These are phyloP conservation scores for Phoma sp. DNA, from an alignment of 2,329 filamentous ascomycete species.

Conservation along the genomic window DNA sequence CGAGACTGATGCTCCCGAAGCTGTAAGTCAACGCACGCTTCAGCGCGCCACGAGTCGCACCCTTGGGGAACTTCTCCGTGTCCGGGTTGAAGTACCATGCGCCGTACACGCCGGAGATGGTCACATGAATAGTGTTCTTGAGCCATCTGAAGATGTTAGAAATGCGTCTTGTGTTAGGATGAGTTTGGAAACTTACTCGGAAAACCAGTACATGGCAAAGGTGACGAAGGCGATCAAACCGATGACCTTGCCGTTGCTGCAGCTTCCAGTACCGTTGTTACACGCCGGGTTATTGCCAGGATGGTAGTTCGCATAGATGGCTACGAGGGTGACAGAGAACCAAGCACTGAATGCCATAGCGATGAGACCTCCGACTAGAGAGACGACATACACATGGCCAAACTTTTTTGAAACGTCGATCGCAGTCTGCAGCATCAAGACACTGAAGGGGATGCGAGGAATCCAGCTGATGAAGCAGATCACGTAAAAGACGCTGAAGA, in stretches of 20 bases:
- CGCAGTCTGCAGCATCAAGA: slow-evolving; percentile 83
- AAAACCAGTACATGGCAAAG: slow-evolving; percentile 93
- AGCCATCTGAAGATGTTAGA: slow-evolving; percentile 61
- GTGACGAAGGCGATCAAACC: slow-evolving; percentile 86
- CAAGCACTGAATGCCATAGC: slow-evolving; percentile 80
- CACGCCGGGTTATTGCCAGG: slow-evolving; percentile 68
- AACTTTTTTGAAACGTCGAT: slow-evolving; percentile 85
- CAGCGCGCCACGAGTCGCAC: slow-evolving; percentile 82
- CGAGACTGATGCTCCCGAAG: slow-evolving; percentile 88
- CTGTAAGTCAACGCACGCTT: slow-evolving; percentile 85
- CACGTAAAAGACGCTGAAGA: slow-evolving; percentile 81
- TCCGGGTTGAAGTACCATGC: slow-evolving; percentile 75
- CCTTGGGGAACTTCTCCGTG: slow-evolving; percentile 66
- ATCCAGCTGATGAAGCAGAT: slow-evolving; percentile 87
- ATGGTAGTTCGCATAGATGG: slow-evolving; percentile 84
- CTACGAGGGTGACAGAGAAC: slow-evolving; percentile 85
- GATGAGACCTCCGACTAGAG: slow-evolving; percentile 78
- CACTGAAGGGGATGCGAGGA: slow-evolving; percentile 87
- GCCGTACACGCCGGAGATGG: slow-evolving; percentile 86
- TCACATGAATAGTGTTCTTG: slow-evolving; percentile 91
- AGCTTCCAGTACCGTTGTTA: slow-evolving; percentile 62
- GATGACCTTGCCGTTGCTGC: slow-evolving; percentile 78
- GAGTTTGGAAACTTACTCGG: slow-evolving; percentile 59
- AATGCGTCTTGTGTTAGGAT: slow-evolving; percentile 30
- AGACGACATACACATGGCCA: slow-evolving; percentile 87